Evolutionary conservation across 805 yeast genomes (phyloP).

Genomic region (Candida stauntonica): DNA sequence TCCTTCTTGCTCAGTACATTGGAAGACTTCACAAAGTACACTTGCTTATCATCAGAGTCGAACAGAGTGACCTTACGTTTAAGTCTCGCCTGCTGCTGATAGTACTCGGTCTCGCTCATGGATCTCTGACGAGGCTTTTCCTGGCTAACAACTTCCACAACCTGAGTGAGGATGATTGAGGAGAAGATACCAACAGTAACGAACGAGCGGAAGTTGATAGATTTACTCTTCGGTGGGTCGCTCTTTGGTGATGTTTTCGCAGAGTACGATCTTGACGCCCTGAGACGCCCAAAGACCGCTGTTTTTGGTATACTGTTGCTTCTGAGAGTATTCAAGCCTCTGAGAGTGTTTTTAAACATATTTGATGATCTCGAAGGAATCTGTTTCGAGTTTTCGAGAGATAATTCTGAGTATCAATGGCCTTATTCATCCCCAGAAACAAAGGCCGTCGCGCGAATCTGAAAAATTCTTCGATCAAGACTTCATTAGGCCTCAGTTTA

Average conservation of each 20-base stretch:
- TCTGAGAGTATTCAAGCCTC: background rate
- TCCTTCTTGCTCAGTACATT: slow-evolving; percentile 12
- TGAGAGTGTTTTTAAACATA: slow-evolving; percentile 1
- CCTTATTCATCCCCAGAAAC: background rate
- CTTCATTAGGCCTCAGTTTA: background rate
- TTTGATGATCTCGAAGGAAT: too few species aligned
- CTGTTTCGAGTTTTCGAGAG: too few species aligned
- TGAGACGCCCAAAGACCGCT: background rate
- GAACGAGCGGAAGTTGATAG: slow-evolving; percentile 38
- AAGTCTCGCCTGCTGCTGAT: slow-evolving; percentile 42
- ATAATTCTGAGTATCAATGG: too few species aligned
- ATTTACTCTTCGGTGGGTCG: slow-evolving; percentile 26
- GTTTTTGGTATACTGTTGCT: background rate
- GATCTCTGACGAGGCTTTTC: slow-evolving; percentile 30
- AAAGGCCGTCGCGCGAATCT: slow-evolving; percentile 1
- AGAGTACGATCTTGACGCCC: slow-evolving; percentile 9
- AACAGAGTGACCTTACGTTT: slow-evolving; percentile 45
- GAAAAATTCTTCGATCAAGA: slow-evolving; percentile 8
- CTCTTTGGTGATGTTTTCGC: slow-evolving; percentile 7
- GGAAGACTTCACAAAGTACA: slow-evolving; percentile 34
- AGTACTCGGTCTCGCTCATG: slow-evolving; percentile 38
- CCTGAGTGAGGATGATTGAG: slow-evolving; percentile 37
- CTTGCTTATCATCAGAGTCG: slow-evolving; percentile 36
- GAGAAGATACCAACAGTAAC: slow-evolving; percentile 42
- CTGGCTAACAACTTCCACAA: slow-evolving; percentile 34